Percentiles rank a stretch among this genome's conserved stretches.
phyloP scores from a whole-genome alignment of 495 filamentous ascomycete genomes.

The Chaetomium fimeti region DNA sequence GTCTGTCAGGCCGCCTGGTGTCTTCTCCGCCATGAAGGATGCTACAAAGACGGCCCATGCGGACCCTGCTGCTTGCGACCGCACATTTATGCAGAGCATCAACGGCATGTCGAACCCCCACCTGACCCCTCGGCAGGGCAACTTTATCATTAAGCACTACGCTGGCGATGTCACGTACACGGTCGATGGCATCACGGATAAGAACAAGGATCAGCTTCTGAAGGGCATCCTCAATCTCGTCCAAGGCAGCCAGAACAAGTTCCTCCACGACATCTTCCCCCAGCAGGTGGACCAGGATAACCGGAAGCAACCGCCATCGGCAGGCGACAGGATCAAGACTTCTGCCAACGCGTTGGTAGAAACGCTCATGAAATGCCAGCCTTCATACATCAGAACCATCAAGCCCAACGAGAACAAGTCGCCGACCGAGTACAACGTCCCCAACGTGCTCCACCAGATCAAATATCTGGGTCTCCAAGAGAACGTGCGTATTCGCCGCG shows the following conservation, averaged over 20 bases:
- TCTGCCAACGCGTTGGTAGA: constrained; percentile 95
- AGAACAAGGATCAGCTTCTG: constrained; percentile 97
- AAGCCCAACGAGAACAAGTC: constrained; percentile 99
- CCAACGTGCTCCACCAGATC: constrained; percentile 96
- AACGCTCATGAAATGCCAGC: constrained; percentile 94
- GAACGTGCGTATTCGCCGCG: constrained; percentile 95
- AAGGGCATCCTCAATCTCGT: constrained; percentile 92
- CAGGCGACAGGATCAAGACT: constrained; percentile 93
- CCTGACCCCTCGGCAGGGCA: constrained; percentile 87
- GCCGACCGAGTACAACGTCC: constrained; percentile 81
- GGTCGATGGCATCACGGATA: constrained; percentile 96
- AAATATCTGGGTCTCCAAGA: constrained; percentile 98
- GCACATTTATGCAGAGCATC: constrained; percentile 89
- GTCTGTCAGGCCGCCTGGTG: constrained; percentile 83
- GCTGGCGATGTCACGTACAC: constrained; percentile 96
- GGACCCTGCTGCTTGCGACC: constrained; percentile 88
- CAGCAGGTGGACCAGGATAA: constrained; percentile 94
- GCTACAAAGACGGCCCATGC: constrained; percentile 96
- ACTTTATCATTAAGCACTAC: constrained; percentile 99
- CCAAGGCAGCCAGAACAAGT: constrained; percentile 75
- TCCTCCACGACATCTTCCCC: constrained; percentile 86
- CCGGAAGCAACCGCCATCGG: constrained; percentile 87
- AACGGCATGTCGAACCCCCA: constrained; percentile 89
- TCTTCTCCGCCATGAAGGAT: constrained; percentile 96
- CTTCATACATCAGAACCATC: constrained; percentile 98